A percentile compares a stretch with the other conserved stretches of the same genome.
These are phyloP conservation scores for Phytophthora pistaciae DNA, from an alignment of 352 stramenopile genomes.

Conservation along the genomic window DNA sequence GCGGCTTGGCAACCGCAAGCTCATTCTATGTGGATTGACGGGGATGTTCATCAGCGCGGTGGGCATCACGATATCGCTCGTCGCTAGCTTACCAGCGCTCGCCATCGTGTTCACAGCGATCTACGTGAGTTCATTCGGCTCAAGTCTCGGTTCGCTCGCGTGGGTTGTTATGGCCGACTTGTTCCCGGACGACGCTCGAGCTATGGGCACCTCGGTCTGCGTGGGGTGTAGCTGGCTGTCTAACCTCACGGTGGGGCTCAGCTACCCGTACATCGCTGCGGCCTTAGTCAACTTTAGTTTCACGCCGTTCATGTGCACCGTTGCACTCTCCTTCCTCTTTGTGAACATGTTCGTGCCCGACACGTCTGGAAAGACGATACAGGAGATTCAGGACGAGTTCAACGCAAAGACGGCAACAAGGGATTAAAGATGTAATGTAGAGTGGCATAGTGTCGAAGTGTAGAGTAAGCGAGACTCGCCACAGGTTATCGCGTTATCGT, in stretches of 20 bases:
- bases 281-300: constrained; percentile 30
- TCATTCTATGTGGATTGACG: constrained; percentile 36
- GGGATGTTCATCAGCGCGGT: constrained; percentile 39
- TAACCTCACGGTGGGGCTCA: constrained; percentile 57
- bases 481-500: no score
- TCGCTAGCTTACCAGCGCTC: constrained; percentile 33
- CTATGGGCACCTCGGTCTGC: constrained; percentile 46
- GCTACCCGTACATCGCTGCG: constrained; percentile 57
- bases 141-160: constrained; percentile 56
- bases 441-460: background rate
- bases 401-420: background rate
- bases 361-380: constrained; percentile 22
- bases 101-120: constrained; percentile 53
- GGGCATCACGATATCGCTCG: constrained; percentile 55
- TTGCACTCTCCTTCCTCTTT: constrained; percentile 14
- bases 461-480: background rate
- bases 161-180: constrained; percentile 55
- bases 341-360: constrained; percentile 12
- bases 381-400: constrained; percentile 14
- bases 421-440: background rate
- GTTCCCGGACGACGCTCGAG: constrained; percentile 57
- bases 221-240: constrained; percentile 52
- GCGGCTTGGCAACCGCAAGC: constrained; percentile 32
- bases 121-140: constrained; percentile 46
- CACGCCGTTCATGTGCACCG: constrained; percentile 21